Evolutionary conservation across 2,329 filamentous ascomycete genomes (phyloP), one percentile per base, ranked within the genome.

Genomic region (Colletotrichum euphorbiae): DNA sequence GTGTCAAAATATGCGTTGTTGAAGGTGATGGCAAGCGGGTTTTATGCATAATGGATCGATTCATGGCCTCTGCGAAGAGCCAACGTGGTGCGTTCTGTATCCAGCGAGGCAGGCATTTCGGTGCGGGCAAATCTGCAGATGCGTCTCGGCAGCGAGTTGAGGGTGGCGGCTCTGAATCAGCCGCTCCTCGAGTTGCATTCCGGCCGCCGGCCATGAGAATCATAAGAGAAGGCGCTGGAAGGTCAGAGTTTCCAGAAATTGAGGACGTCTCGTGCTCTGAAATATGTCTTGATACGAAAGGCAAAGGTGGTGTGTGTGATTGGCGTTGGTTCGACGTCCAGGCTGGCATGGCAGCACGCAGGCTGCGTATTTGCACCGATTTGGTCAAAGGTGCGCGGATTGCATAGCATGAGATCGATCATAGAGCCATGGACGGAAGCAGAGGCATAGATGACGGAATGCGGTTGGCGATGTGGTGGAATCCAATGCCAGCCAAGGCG

Each of bases 401-500:
- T 58, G 57, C 50, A 66, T 45, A 24, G 28, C 24, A 56, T 17
- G 4, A 54, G 11, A 51, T 58, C 33, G 38, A 36, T 58, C 11
- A 63, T 24, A 43, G 36, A 56, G 36, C 50, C 42, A 48, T 52
- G 13, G 43, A 52, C 48, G 48, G 62, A 36, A 50, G 38, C 61
- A 68, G 19, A 59, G 42, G 46, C 54, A 38, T 38, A 2, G 36
- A 38, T 38, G 36, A 38, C 55, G 67, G 67, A 67, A 67, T 67
- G 50, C 28, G n/a, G 67, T 57, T 52, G 56, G 50, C n/a, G 45
- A 38, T 38, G 28, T 36, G 46, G 62, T 69, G 66, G 56, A 55
- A 67, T 61, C 62, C 42, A n/a, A 58, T 43, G 54, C 42, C 54
- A 61, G 66, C 66, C 54, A 69, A 67, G 62, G 63, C 62, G 66